A percentile compares a stretch with the other conserved stretches of the same genome.
Conservation (phyloP, 345 rosid genomes). For the Acer negundo region DNA sequence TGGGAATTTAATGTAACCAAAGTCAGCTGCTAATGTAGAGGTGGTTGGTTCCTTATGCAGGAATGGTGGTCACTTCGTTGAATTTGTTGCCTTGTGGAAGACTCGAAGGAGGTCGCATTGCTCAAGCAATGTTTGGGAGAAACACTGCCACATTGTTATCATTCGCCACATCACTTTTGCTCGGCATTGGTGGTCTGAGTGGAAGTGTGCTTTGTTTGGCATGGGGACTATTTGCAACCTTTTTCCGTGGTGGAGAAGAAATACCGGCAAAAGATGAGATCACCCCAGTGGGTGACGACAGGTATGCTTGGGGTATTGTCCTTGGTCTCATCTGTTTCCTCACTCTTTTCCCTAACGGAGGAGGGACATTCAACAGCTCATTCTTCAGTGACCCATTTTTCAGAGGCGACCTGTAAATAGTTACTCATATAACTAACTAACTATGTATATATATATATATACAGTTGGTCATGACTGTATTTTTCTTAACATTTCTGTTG, state of each 20-base stretch:
- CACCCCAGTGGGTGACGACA: conserved; percentile 63
- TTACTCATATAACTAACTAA: not conserved
- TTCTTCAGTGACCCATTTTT: conserved; percentile 77
- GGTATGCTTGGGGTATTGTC: conserved; percentile 81
- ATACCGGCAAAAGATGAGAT: conserved; percentile 88
- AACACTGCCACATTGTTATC: conserved; percentile 73
- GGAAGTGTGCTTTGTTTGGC: conserved; percentile 90
- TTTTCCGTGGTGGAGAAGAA: conserved; percentile 93
- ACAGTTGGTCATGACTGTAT: not conserved
- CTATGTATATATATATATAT: not conserved
- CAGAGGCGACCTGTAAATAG: conserved; percentile 57
- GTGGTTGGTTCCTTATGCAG: conserved; percentile 35
- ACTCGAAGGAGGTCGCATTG: conserved; percentile 94
- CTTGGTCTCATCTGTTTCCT: conserved; percentile 90
- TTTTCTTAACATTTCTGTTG: not conserved
- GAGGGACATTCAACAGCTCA: conserved; percentile 84
- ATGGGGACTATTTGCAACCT: conserved; percentile 92
- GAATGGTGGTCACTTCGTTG: conserved; percentile 93
- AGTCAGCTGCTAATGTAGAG: not conserved
- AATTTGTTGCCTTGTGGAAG: conserved; percentile 94
- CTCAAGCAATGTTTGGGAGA: conserved; percentile 93
- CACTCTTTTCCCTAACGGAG: conserved; percentile 86
- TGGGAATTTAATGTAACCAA: not conserved
- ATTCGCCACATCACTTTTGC: conserved; percentile 74
- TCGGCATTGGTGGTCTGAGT: conserved; percentile 74